Conservation (phyloP, 495 filamentous ascomycete species). For the Astrothelium macrocarpum region DNA sequence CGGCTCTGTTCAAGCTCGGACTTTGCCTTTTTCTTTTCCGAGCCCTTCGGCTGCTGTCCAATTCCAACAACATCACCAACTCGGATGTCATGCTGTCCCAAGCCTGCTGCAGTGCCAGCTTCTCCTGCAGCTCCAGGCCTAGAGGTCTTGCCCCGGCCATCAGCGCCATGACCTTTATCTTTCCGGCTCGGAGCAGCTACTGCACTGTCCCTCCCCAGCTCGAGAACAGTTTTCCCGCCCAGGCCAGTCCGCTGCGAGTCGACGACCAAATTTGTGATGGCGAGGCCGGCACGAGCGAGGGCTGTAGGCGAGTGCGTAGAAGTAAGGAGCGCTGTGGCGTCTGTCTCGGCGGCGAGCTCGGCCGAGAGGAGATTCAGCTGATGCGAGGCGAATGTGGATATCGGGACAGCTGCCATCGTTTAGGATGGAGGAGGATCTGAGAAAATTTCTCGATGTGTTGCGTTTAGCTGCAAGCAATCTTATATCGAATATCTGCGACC, state of each 20-base stretch:
- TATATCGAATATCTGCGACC: too few species aligned
- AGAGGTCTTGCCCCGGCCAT: constrained; percentile 7
- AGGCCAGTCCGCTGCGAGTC: constrained; percentile 80
- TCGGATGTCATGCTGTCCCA: constrained; percentile 75
- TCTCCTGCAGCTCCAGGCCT: constrained; percentile 21
- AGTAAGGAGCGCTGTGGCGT: constrained; percentile 61
- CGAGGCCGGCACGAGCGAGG: constrained; percentile 78
- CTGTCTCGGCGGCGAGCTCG: constrained; percentile 72
- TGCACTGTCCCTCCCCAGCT: constrained; percentile 67
- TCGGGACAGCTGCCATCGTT: constrained; percentile 46
- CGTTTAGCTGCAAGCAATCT: too few species aligned
- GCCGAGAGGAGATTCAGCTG: constrained; percentile 68
- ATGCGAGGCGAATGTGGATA: constrained; percentile 63
- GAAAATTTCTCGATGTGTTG: not conserved
- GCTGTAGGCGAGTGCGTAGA: constrained; percentile 58
- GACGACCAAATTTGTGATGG: constrained; percentile 68
- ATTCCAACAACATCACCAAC: constrained; percentile 82
- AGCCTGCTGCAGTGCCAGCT: constrained; percentile 25
- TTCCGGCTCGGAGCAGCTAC: constrained; percentile 32
- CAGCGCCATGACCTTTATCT: constrained; percentile 16
- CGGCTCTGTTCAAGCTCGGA: constrained; percentile 53
- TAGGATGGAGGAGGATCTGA: not conserved
- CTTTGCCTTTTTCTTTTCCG: constrained; percentile 63
- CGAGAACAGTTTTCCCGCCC: constrained; percentile 77
- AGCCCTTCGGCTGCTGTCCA: constrained; percentile 59